Evolutionary conservation across 176 grass and related monocot species (phyloP).

Genomic region (Coix lacrymajobi): DNA sequence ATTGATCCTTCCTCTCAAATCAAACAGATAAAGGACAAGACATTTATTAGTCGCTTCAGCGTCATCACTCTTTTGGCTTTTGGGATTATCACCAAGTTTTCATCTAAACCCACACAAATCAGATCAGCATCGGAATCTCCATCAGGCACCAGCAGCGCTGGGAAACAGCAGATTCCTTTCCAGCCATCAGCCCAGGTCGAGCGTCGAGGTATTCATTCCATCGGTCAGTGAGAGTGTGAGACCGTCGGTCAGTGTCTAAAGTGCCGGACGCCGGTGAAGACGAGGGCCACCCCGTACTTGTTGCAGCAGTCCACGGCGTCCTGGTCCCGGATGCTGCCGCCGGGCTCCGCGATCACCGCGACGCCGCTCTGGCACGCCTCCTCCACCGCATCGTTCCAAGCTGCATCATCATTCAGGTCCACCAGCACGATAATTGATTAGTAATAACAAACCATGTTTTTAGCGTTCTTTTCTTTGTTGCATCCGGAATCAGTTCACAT

Average conservation of each 20-base stretch:
- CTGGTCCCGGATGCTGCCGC: conserved; percentile 72
- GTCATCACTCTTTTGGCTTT: not conserved
- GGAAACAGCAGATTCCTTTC: not conserved
- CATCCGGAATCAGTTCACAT: not conserved
- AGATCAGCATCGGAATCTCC: not conserved
- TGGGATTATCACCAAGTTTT: not conserved
- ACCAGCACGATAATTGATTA: not conserved
- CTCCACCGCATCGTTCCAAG: conserved; percentile 99
- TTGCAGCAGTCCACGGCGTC: conserved; percentile 89
- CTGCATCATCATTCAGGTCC: not conserved
- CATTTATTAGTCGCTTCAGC: not conserved
- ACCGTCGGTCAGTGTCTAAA: conserved; percentile 54
- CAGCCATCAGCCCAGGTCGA: not conserved
- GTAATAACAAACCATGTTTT: not conserved
- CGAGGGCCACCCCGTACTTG: conserved; percentile 79
- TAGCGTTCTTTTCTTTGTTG: not conserved
- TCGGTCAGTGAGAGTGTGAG: too few species aligned
- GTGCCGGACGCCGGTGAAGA: conserved; percentile 86
- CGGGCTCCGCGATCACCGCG: conserved; percentile 60
- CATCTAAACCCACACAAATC: not conserved
- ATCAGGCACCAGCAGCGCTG: not conserved
- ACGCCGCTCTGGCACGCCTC: conserved; percentile 76
- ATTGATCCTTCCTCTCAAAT: too few species aligned
- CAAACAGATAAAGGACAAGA: not conserved
- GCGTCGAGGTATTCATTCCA: too few species aligned